Base-by-base conservation (phyloP, 1,139 yeast genomes). In the Meyerozyma smithsonii region DNA sequence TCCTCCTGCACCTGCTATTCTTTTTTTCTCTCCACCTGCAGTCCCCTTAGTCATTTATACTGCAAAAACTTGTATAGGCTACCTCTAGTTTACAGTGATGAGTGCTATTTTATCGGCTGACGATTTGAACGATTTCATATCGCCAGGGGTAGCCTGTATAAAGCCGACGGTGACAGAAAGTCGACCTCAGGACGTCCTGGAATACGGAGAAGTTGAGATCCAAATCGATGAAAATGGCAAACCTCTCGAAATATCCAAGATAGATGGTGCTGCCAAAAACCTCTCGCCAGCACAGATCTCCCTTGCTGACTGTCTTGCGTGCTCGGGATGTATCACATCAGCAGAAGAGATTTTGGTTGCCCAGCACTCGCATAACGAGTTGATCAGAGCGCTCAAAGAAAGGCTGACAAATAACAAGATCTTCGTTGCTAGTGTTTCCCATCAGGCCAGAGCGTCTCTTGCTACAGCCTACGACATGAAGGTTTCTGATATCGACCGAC, bases 271-370 rank as follows among this genome's bases (percentile, higher is more conserved):
- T 16, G 64, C 70, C 12, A 54, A 59, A 18, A 68, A 68, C 35
- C 69, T 89, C 7, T 74, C 83, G 28, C 84, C 90, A 36, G 98
- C 97, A 0, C 92, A 86, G 51, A 92, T 92, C 39, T 84, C 95
- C 2, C 64, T 92, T 35, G 81, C 90, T 8, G 99, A 92, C 66
- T 92, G 99, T 61, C 68, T 92, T 39, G 98, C 98, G 0, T 92
- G 99, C 55, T 82, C 95, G 3, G 99, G 99, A 2, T 92, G 99
- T 60, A 89, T 92, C 45, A 92, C 98, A 0, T 86, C 96, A 8
- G 95, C 97, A 11, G 99, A 92, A 56, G 96, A 90, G 49, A 90
- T 92, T 16, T 66, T 92, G 39, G 86, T 92, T 33, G 88, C 96
- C 3, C 83, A 88, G 50, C 98, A 92, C 59, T 86, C 95, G 28